phyloP scores from a whole-genome alignment of 164 flowering plant genomes.

The Nymphaea colorata region DNA sequence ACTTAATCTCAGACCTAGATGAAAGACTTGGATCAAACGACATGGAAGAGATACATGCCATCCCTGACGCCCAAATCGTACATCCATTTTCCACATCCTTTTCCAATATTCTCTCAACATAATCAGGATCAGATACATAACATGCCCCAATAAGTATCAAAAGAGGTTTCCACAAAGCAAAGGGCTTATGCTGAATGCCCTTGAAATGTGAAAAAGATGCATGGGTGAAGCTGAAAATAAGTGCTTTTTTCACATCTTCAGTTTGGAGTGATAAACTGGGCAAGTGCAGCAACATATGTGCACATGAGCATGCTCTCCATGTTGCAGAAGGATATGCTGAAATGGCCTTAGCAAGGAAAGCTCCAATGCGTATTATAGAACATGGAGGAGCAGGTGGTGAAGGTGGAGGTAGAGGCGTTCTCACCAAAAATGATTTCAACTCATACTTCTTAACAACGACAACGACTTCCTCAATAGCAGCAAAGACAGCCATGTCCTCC shows the following conservation, averaged over 20 bases:
- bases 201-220: constrained; percentile 5
- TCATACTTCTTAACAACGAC: constrained; percentile 26
- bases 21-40: neutral
- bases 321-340: constrained; percentile 3
- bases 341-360: constrained; percentile 18
- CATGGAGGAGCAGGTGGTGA: constrained; percentile 53
- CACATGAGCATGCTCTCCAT: constrained; percentile 4
- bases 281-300: neutral
- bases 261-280: constrained; percentile 15
- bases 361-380: constrained; percentile 50
- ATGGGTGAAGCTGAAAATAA: neutral
- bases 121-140: neutral
- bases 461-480: constrained; percentile 47
- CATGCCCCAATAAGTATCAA: neutral
- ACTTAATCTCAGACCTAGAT: constrained; percentile 45
- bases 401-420: constrained; percentile 41
- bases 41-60: neutral
- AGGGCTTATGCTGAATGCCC: neutral
- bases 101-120: constrained; percentile 1
- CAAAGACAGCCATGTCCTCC: constrained; percentile 33
- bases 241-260: constrained; percentile 24
- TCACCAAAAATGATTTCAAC: constrained; percentile 31
- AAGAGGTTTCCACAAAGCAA: constrained; percentile 2
- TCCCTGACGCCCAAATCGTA: neutral
- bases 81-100: constrained; percentile 1